Evolutionary conservation across 2,329 filamentous ascomycete genomes (phyloP), one percentile per base, ranked within the genome.

Genomic region (Aspergillus intermedius): DNA sequence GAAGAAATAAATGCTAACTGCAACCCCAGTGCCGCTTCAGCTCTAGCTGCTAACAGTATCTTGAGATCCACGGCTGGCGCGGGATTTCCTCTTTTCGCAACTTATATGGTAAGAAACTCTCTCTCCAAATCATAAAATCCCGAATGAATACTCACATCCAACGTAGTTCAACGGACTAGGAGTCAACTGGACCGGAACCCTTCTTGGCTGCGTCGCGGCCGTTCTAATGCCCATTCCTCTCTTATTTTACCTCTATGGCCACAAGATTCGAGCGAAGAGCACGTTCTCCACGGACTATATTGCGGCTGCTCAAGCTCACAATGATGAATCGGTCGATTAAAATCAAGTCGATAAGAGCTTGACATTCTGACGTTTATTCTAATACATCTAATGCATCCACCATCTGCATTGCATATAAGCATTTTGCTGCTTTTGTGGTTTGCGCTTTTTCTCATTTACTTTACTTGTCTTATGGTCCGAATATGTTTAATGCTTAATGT

Each of bases 31-130:
- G 74, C 74, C 12, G 75, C 75, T 3, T 74, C 69, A 1, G 73
- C 74, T 7, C 65, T 76, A 13, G 70, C 72, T 5, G 73, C 72
- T 3, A 76, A 77, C 52, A 76, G 69, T 3, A 73, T 77, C 50
- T 59, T 76, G n/a, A 68, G 74, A 12, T 70, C 67, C 5, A 45
- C 62, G 9, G 55, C 60, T 13, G 69, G 64, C 1, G 66, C 67
- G 15, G 61, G 57, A 7, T 71, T 71, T 42, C 65, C 66, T 12
- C 62, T 69, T 7, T 67, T 68, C 44, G 55, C 61, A n/a, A 57
- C 48, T 13, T 62, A 65, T 45, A 67, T 68, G 63, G 63, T 53
- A 60, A 37, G 50, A 30, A 30, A 30, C 4, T 4, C 10, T 30
- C 25, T 30, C 55, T 3, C 10, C 10, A 2, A 12, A 30, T 28